A percentile compares a stretch with the other conserved stretches of the same genome.
Evolutionary conservation across 352 stramenopile species (phyloP).

Genomic region (Phytophthora hibernalis): DNA sequence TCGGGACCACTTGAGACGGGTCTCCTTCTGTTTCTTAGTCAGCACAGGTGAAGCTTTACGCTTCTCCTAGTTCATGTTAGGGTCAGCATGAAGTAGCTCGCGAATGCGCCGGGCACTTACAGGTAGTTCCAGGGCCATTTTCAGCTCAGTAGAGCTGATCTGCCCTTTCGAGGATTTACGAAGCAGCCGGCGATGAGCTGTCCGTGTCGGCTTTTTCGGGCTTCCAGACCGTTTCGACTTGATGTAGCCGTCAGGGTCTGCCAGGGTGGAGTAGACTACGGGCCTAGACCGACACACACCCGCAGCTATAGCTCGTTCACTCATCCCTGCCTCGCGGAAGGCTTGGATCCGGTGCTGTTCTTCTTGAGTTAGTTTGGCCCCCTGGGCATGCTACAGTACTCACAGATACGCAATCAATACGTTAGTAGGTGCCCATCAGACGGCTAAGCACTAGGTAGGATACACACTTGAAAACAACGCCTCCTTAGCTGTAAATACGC

Average conservation of each 20-base stretch:
- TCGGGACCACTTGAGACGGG: too few species aligned
- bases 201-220: neutral
- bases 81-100: neutral
- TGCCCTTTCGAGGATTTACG: too few species aligned
- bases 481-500: neutral
- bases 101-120: neutral
- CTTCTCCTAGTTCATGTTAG: slow-evolving; percentile 9
- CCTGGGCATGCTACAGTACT: slow-evolving; percentile 1
- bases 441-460: neutral
- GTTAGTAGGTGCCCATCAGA: neutral
- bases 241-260: neutral
- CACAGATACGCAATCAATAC: neutral
- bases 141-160: too few species aligned
- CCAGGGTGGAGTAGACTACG: neutral
- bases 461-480: neutral
- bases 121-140: too few species aligned
- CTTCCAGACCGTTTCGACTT: neutral
- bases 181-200: too few species aligned
- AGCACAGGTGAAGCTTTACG: neutral
- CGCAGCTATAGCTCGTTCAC: neutral
- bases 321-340: too few species aligned
- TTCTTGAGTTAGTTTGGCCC: slow-evolving; percentile 1
- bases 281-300: neutral
- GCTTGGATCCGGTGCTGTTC: too few species aligned
- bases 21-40: neutral